Evolutionary conservation across 2,329 filamentous ascomycete species (phyloP).

Genomic region (Eutypella sp.): DNA sequence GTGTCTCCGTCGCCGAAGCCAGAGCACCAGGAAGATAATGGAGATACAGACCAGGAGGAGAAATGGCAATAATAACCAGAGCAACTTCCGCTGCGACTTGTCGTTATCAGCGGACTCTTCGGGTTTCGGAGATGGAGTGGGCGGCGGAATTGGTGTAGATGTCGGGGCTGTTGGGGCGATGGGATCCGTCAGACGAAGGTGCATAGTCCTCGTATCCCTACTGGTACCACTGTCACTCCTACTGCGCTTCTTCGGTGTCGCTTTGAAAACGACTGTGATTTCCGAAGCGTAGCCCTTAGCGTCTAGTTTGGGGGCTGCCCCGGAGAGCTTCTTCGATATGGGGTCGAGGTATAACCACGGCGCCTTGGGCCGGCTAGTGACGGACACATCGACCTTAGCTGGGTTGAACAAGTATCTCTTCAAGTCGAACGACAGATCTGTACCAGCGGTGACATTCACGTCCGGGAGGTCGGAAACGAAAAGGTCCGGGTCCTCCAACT

Average conservation of each 20-base stretch:
- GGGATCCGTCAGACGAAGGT: slow-evolving; percentile 14
- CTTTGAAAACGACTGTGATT: slow-evolving; percentile 17
- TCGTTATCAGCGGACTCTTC: slow-evolving; percentile 1
- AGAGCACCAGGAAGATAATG: slow-evolving; percentile 18
- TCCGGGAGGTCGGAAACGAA: slow-evolving; percentile 24
- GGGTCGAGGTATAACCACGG: slow-evolving; percentile 29
- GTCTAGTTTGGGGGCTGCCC: slow-evolving; percentile 16
- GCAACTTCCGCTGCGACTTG: slow-evolving; percentile 15
- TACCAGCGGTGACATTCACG: slow-evolving; percentile 22
- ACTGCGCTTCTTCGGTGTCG: slow-evolving; percentile 15
- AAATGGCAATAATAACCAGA: slow-evolving; percentile 25
- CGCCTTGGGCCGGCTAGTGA: slow-evolving; percentile 17
- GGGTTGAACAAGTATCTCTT: slow-evolving; percentile 23
- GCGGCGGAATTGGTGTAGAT: slow-evolving; percentile 5
- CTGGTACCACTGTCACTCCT: too few relatives aligned
- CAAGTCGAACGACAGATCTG: slow-evolving; percentile 25
- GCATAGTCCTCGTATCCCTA: slow-evolving; percentile 18
- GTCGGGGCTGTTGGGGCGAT: slow-evolving; percentile 3
- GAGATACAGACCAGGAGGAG: slow-evolving; percentile 15
- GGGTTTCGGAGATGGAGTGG: slow-evolving; percentile 10
- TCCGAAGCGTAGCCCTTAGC: slow-evolving; percentile 4
- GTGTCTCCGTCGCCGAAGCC: slow-evolving; percentile 17
- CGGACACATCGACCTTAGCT: slow-evolving; percentile 17
- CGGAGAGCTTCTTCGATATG: slow-evolving; percentile 19
- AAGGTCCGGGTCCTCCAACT: slow-evolving; percentile 16